Base-by-base conservation (phyloP, 768 basidiomycete genomes). In the Hydnomerulius pinastri region DNA sequence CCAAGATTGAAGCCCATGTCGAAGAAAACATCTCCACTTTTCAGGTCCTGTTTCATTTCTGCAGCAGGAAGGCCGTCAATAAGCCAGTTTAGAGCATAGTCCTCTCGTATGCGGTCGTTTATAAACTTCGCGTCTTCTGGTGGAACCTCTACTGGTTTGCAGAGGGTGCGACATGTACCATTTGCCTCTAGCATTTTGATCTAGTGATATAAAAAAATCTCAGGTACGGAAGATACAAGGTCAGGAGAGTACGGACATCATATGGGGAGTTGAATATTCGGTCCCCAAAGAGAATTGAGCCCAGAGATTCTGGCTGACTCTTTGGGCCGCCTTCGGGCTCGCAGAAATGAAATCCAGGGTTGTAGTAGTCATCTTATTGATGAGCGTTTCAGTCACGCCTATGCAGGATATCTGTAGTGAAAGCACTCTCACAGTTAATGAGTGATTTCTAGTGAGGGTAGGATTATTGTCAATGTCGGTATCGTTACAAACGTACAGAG, bases 1-100 rank as follows among this genome's bases (percentile, higher is more conserved):
- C 92, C 93, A n/a, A 98, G 76, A 61, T 92, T 92, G 74, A 98
- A 98, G 1, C 95, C 90, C 73, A 92, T 87, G 71, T 96, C 94
- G 61, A 87, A 92, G 71, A 96, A 98, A 12, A 87, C 63, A 32
- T 96, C 92, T n/a, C 83, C 80, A 3, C 82, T 91, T 58, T 86
- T 80, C 38, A 73, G 61, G 65, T 97, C 93, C 29, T 76, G 71
- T 70, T 92, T 95, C 87, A 92, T 90, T 71, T 97, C 93, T 13
- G 92, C 91, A 6, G 90, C 91, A 2, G 95, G 96, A 24, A 98
- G 78, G 11, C 95, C 95, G 60, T 98, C 96, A 33, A 98, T 75
- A 27, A 98, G 85, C 88, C 94, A 96, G 61, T 97, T 97, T 47
- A 97, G 73, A 2, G 91, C 90, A 62, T 98, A 97, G 62, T 92